Evolutionary conservation across 179 eudicot species (phyloP).

Genomic region (Beta lomatogona): DNA sequence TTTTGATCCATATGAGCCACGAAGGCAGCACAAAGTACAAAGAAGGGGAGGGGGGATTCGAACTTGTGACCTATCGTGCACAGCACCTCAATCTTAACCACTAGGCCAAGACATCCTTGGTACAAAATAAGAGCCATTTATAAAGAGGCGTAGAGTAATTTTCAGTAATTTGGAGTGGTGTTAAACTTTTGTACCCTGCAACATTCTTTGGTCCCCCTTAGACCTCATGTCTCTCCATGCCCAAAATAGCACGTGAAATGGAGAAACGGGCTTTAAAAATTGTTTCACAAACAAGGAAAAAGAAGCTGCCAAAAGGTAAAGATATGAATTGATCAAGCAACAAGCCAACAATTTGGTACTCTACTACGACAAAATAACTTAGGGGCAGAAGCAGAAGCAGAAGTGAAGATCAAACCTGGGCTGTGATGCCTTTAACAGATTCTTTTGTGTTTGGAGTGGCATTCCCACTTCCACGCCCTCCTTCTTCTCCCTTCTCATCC

Average conservation of each 20-base stretch:
- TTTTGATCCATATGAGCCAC: too few species aligned
- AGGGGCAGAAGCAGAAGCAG: background rate
- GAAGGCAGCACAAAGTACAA: too few species aligned
- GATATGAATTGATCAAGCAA: constrained; percentile 6
- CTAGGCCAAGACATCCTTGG: too few species aligned
- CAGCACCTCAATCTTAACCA: too few species aligned
- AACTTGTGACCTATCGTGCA: too few species aligned
- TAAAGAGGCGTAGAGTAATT: too few species aligned
- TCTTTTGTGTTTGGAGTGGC: constrained; percentile 80
- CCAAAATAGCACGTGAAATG: constrained; percentile 34
- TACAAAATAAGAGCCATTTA: too few species aligned
- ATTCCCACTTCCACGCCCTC: constrained; percentile 47
- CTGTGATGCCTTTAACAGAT: constrained; percentile 85
- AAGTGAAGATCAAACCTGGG: constrained; percentile 57
- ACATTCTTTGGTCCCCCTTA: constrained; percentile 40
- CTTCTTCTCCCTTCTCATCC: constrained; percentile 55
- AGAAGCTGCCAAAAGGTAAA: constrained; percentile 12
- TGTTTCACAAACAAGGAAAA: constrained; percentile 29
- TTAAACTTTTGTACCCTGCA: constrained; percentile 10
- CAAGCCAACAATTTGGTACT: background rate
- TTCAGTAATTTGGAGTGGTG: too few species aligned
- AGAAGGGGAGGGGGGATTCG: too few species aligned
- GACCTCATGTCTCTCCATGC: constrained; percentile 7
- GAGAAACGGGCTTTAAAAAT: constrained; percentile 13
- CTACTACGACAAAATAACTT: background rate